Percentiles rank a stretch among this genome's conserved stretches.
These are phyloP conservation scores for Suillus occidentalis DNA, from an alignment of 768 basidiomycete species.

Conservation along the genomic window DNA sequence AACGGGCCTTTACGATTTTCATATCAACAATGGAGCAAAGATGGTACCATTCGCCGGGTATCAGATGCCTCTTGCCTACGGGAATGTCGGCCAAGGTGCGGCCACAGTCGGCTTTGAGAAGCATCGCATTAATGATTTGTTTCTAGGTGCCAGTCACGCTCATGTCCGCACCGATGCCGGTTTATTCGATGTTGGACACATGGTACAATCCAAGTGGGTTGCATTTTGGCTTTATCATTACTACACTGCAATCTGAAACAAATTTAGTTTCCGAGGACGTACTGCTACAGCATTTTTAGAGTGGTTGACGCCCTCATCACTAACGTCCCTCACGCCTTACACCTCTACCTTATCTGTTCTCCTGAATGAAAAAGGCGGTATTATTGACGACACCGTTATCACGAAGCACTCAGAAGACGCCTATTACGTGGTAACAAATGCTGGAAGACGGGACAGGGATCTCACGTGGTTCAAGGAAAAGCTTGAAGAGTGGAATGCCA, in stretches of 20 bases:
- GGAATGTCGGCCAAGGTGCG: conserved; percentile 75
- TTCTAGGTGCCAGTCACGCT: conserved; percentile 81
- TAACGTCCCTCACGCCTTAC: conserved; percentile 65
- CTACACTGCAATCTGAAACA: background rate
- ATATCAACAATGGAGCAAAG: conserved; percentile 78
- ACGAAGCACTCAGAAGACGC: conserved; percentile 78
- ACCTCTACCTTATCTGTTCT: conserved; percentile 86
- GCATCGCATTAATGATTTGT: conserved; percentile 10
- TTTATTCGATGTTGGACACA: conserved; percentile 97
- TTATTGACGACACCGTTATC: conserved; percentile 94
- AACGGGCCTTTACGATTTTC: conserved; percentile 89
- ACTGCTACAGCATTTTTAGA: conserved; percentile 81
- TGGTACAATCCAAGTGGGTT: conserved; percentile 88
- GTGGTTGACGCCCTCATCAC: conserved; percentile 86
- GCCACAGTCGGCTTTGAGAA: conserved; percentile 8
- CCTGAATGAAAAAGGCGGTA: conserved; percentile 87
- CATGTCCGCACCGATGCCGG: conserved; percentile 83
- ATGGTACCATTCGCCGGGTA: conserved; percentile 98
- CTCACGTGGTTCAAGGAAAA: conserved; percentile 72
- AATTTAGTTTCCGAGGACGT: conserved; percentile 73
- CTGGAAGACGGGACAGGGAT: conserved; percentile 81
- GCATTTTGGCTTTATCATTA: background rate
- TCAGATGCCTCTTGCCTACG: conserved; percentile 91
- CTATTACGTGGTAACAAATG: conserved; percentile 97
- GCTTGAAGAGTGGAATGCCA: conserved; percentile 76